Conservation (phyloP, 305 asterid species). For the Striga hermonthica region DNA sequence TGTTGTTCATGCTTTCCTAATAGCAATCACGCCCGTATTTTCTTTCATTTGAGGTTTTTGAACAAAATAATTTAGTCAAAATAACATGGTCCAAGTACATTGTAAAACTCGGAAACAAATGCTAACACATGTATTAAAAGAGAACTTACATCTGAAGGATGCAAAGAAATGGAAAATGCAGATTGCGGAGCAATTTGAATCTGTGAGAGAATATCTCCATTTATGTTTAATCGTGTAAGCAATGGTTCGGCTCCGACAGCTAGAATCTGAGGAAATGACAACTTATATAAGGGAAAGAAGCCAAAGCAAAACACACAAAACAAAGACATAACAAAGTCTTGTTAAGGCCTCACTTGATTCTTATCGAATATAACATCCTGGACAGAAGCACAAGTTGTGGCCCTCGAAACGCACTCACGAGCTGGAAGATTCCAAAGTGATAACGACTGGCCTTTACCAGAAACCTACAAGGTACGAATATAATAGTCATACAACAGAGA, state of each 20-base stretch:
- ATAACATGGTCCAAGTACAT: neutral
- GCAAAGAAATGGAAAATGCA: constrained; percentile 66
- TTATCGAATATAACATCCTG: constrained; percentile 77
- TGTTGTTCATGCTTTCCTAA: too few relatives aligned
- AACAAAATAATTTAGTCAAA: neutral
- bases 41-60: neutral
- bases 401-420: constrained; percentile 63
- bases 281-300: constrained; percentile 16
- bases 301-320: constrained; percentile 13
- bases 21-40: too few relatives aligned
- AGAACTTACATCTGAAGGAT: constrained; percentile 77
- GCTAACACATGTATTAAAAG: constrained; percentile 11
- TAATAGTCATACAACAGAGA: constrained; percentile 5
- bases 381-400: constrained; percentile 48
- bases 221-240: constrained; percentile 71
- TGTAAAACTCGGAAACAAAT: neutral
- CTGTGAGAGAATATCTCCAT: constrained; percentile 71
- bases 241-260: constrained; percentile 81
- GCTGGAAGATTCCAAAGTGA: constrained; percentile 92
- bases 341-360: constrained; percentile 61
- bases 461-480: constrained; percentile 50
- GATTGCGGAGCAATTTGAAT: constrained; percentile 86
- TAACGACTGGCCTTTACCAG: constrained; percentile 78
- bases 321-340: constrained; percentile 6
- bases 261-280: constrained; percentile 51